Base-by-base conservation (phyloP, 495 filamentous ascomycete species). In the Talaromyces trachyspermus region DNA sequence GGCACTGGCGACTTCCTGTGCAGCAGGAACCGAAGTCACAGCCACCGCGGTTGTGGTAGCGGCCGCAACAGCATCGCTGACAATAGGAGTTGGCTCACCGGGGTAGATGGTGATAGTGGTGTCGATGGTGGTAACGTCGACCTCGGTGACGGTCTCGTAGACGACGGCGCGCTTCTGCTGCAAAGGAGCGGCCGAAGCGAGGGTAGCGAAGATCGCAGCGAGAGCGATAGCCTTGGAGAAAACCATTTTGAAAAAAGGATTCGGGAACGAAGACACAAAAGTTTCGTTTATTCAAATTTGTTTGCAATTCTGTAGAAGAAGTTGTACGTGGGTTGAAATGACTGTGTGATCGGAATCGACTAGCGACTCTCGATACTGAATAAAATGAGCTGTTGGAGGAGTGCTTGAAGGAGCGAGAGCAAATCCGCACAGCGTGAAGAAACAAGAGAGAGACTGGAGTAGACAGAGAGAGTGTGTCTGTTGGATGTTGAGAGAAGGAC, bases 191-290 rank as follows among this genome's bases (percentile, higher is more conserved):
- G 69, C 60, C 17, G 62, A 52, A 52, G 56, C 54, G 42, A 64
- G 32, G 30, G 63, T 49, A 29, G 69, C 63, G 45, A 68, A 62
- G 55, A 70, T 55, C 39, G 68, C 60, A 49, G 61, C 59, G 19
- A 72, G 56, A 52, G 68, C 62, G 39, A 72, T 58, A 52, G 65
- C 56, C 60, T 72, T 71, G 49, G 57, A 49, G 52, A 68, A 65
- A 47, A 68, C 66, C 69, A 72, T 71, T 60, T 52, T 49, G 27
- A 46, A 55, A 22, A 17, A 11, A 18, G 26, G 26, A 11, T 22
- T 3, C 25, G 23, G 32, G 29, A 35, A n/a, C n/a, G n/a, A n/a
- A n/a, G n/a, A n/a, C n/a, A n/a, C n/a, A n/a, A n/a, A n/a, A n/a
- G n/a, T n/a, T n/a, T n/a, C n/a, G n/a, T n/a, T n/a, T n/a, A n/a